Conservation (phyloP, 139 green algal genomes). For the Tetradesmus lagerheimii region DNA sequence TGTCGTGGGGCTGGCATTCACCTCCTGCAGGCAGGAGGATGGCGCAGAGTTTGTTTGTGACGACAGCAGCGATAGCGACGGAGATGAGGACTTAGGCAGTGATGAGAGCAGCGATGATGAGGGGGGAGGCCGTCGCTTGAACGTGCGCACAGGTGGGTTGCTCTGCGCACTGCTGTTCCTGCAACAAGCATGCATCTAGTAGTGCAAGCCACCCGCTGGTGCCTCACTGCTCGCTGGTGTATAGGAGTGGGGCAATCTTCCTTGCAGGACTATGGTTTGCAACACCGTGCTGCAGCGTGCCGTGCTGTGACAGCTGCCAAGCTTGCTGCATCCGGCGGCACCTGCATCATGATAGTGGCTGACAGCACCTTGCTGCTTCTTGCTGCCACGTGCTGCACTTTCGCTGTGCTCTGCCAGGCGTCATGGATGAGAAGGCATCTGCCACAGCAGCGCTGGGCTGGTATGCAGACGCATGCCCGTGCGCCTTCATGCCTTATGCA, state of each 20-base stretch:
- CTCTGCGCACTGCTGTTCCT: too few relatives aligned
- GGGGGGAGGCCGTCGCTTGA: slow-evolving; percentile 50
- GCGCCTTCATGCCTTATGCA: slow-evolving; percentile 68
- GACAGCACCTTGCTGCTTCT: neutral
- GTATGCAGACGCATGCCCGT: slow-evolving; percentile 65
- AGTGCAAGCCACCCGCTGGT: too few relatives aligned
- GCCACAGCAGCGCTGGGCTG: slow-evolving; percentile 71
- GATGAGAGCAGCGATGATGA: slow-evolving; percentile 52
- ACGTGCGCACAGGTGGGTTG: slow-evolving; percentile 58
- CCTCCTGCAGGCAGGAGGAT: slow-evolving; percentile 40
- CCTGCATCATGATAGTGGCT: neutral
- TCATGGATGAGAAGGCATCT: slow-evolving; percentile 84
- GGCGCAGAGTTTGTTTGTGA: slow-evolving; percentile 19
- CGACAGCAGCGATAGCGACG: slow-evolving; percentile 1
- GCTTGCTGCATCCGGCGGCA: neutral
- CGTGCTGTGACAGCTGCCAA: too few relatives aligned
- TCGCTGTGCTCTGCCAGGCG: slow-evolving; percentile 52
- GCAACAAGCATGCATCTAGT: too few relatives aligned
- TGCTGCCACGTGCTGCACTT: neutral
- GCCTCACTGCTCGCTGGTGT: too few relatives aligned
- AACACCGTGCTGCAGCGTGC: neutral
- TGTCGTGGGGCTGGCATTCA: slow-evolving; percentile 65
- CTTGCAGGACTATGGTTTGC: neutral
- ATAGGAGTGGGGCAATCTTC: too few relatives aligned
- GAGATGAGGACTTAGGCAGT: slow-evolving; percentile 38